Base-by-base conservation (phyloP, 805 yeast genomes). In the Metschnikowia hibisci region DNA sequence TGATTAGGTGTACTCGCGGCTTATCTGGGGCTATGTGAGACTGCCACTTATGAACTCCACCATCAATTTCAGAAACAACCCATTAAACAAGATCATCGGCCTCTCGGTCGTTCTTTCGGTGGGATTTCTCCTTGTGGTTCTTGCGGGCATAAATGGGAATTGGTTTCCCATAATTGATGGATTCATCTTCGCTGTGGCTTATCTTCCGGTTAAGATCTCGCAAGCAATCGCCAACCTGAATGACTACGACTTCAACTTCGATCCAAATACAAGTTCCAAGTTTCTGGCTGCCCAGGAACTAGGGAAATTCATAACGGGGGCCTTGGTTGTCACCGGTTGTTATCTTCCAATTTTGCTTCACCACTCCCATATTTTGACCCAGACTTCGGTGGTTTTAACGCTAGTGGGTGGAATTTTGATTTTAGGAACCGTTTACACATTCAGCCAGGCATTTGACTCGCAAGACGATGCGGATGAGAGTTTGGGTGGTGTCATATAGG, bases 111-210 rank as follows among this genome's bases (percentile, higher is more conserved):
- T 90, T 35, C 74, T 91, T 25, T 93, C 98, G 1, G 75, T 88
- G 52, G 99, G 99, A 5, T 91, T 91, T 56, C 77, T 93, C 28
- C 71, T 93, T 50, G 88, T 90, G 34, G 86, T 91, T 20, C 71
- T 93, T 27, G 88, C 96, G 35, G 89, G 96, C 41, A 72, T 93
- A 10, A 87, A 80, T 67, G 85, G 87, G 37, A 89, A 88, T 62
- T 93, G 96, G 95, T 80, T 84, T 56, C 98, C 99, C 29, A 74
- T 91, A 45, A 74, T 83, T 30, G 87, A 85, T 52, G 74, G 74
- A 5, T 38, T 69, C 18, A 58, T 69, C 33, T 71, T 69, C 48
- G 70, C 67, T 13, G 50, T 65, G 29, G 76, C 73, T 14, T 70
- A 67, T 54, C 54, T 66, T 26, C 75, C 73, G 15, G 59, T 66